Base-by-base conservation (phyloP, 768 basidiomycete species). In the Phlebiopsis gigantea region DNA sequence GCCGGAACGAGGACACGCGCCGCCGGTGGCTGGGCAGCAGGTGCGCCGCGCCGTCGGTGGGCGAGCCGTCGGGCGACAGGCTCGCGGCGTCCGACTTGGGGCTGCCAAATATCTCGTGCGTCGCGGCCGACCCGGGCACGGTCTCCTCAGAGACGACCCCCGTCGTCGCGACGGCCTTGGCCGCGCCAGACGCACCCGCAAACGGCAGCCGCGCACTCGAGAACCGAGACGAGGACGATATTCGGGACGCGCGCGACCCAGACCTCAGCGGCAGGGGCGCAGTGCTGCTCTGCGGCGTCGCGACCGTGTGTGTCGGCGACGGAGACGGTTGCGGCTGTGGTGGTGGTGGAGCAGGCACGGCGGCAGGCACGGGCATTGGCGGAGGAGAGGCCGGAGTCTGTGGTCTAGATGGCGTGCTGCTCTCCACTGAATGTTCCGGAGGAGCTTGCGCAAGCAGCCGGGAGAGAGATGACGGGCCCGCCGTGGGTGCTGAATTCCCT, bases 381-480 rank as follows among this genome's bases (percentile, higher is more conserved):
- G 63, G 42, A 29, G 55, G 29, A 34, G 41, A 2, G 46, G 54
- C 46, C 25, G 26, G 54, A 5, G 29, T 45, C 25, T 26, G 39
- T 6, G 39, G 39, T 34, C 41, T 9, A 46, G 50, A 61, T 44
- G 50, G 46, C 55, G 62, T 56, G 21, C 58, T 51, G 9, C 63
- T 56, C 19, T 69, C 70, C 1, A 68, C 55, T 12, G 66, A 58
- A 22, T 62, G 63, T 63, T 85, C 80, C 22, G 75, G 66, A 19
- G 77, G 71, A 4, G 90, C 90, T 63, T 92, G 90, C 0, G 90
- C 90, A 22, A 92, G 74, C 3, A 93, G 73, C 25, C 88, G 81
- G 14, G 90, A 91, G 58, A 93, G 74, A 2, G 89, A 90, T 5
- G 90, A 91, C 1, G 86, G 88, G 10, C 88, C 85, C 4, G 83